phyloP scores from a whole-genome alignment of 306 rosid genomes.

The Castanospermum australe region DNA sequence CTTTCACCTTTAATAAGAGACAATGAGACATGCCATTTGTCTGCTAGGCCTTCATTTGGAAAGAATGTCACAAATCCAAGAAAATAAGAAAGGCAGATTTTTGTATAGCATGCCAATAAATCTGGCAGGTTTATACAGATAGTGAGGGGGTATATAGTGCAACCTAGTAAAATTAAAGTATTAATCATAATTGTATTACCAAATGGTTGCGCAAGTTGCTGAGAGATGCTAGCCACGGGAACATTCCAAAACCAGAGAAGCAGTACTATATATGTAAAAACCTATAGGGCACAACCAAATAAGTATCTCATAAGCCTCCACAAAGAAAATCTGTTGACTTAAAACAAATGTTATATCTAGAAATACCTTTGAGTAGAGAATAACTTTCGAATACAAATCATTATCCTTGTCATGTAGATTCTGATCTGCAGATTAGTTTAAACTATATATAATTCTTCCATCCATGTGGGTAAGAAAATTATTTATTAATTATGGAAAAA shows the following conservation, averaged over 20 bases:
- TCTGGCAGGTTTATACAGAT: neutral
- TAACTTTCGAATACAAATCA: slow-evolving; percentile 39
- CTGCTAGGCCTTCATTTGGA: neutral
- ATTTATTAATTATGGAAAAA: neutral
- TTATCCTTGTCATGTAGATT: slow-evolving; percentile 40
- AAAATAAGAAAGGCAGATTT: neutral
- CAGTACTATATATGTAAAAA: slow-evolving; percentile 49
- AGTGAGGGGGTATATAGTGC: neutral
- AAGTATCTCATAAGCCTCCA: neutral
- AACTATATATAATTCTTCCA: slow-evolving; percentile 8
- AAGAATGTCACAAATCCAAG: neutral
- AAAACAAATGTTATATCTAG: neutral
- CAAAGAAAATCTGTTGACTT: neutral
- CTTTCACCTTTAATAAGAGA: neutral
- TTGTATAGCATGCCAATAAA: neutral
- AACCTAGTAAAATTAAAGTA: neutral
- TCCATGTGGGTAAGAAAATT: neutral
- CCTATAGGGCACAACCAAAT: slow-evolving; percentile 39
- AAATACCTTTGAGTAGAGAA: slow-evolving; percentile 61
- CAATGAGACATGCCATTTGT: neutral
- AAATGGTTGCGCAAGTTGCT: slow-evolving; percentile 83
- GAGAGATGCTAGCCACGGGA: slow-evolving; percentile 73
- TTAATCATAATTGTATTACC: slow-evolving; percentile 50
- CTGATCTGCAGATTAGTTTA: slow-evolving; percentile 51
- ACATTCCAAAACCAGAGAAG: slow-evolving; percentile 80